Conservation (phyloP, 176 grass and related monocot species). For the Dendrocalamus sinicus region DNA sequence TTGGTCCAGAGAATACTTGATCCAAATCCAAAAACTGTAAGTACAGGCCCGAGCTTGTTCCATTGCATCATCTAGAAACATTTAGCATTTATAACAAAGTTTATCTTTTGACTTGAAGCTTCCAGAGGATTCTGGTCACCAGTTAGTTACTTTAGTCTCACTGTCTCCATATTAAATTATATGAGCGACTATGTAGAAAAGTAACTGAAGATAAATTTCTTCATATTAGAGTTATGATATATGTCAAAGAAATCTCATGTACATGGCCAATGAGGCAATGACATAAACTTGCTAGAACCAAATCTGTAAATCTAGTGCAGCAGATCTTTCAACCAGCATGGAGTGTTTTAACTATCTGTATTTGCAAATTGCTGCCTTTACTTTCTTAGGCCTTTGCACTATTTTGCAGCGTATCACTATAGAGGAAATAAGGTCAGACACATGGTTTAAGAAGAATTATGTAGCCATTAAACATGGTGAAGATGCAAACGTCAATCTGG, state of each 20-base stretch:
- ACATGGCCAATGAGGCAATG: conserved; percentile 9
- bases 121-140: background rate
- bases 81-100: conserved; percentile 27
- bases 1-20: conserved; percentile 82
- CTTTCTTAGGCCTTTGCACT: conserved; percentile 18
- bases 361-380: conserved; percentile 12
- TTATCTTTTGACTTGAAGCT: conserved; percentile 13
- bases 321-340: conserved; percentile 24
- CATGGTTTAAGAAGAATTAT: conserved; percentile 88
- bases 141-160: conserved; percentile 9
- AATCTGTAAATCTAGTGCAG: background rate
- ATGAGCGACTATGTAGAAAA: background rate
- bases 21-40: conserved; percentile 87
- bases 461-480: conserved; percentile 56
- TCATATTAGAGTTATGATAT: conserved; percentile 5
- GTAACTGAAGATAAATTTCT: background rate
- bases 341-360: conserved; percentile 14
- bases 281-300: conserved; percentile 6
- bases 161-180: background rate
- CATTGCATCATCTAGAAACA: conserved; percentile 31
- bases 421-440: conserved; percentile 67
- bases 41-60: conserved; percentile 36
- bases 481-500: conserved; percentile 76
- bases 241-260: conserved; percentile 4
- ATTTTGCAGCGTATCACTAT: conserved; percentile 78